These are phyloP conservation scores for Leishmania major DNA, from an alignment of 208 protist species.

Conservation along the genomic window DNA sequence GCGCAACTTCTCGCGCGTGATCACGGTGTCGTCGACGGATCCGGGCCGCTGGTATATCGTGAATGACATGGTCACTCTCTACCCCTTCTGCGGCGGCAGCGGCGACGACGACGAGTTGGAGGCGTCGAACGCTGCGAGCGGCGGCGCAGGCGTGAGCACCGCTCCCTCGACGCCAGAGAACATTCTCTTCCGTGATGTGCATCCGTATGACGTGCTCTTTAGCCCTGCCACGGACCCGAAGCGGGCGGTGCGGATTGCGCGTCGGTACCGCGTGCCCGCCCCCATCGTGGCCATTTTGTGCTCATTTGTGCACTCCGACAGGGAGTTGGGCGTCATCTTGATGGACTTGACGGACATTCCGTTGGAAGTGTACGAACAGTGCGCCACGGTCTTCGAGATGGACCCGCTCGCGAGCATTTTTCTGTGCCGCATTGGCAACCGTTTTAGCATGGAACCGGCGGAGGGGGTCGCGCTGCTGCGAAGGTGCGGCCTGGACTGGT, in stretches of 20 bases:
- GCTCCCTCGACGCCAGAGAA: constrained; percentile 18
- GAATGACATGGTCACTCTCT: constrained; percentile 86
- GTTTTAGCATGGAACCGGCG: constrained; percentile 51
- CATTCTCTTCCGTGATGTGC: constrained; percentile 54
- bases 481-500: constrained; percentile 62
- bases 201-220: constrained; percentile 70
- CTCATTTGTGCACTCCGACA: constrained; percentile 51
- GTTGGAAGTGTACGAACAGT: constrained; percentile 67
- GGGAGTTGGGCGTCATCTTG: constrained; percentile 64
- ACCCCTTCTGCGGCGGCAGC: constrained; percentile 47
- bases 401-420: constrained; percentile 76
- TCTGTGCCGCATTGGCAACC: constrained; percentile 72
- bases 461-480: constrained; percentile 59
- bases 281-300: constrained; percentile 62
- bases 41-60: constrained; percentile 69
- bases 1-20: constrained; percentile 77
- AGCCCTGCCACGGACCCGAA: constrained; percentile 55
- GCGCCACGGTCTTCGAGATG: constrained; percentile 51
- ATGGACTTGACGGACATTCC: constrained; percentile 68
- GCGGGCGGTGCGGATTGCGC: constrained; percentile 44
- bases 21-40: constrained; percentile 49
- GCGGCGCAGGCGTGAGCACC: not conserved
- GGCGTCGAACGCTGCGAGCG: not conserved
- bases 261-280: constrained; percentile 60
- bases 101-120: constrained; percentile 5